Base-by-base conservation (phyloP, 2,329 filamentous ascomycete species). In the Amauroascus niger region DNA sequence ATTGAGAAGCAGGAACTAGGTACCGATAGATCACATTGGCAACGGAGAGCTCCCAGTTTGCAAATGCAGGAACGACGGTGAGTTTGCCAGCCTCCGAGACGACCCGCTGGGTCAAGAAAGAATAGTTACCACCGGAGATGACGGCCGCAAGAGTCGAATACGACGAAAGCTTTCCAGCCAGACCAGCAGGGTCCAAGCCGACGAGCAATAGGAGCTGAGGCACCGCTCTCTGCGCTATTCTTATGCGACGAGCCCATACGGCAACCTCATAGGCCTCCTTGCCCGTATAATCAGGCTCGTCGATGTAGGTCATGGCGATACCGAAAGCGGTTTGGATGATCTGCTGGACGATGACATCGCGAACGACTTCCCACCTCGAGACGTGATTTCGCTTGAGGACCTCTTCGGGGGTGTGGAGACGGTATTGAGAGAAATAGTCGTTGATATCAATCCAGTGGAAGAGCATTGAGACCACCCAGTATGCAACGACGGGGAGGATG, bases 371-470 rank as follows among this genome's bases (percentile, higher is more conserved):
- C 72, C 80, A 87, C 58, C 88, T 82, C 45, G 86, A 81, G 51
- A 88, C 91, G 65, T 88, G 88, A 71, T 96, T 96, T 63, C 90
- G 82, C 69, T 88, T 87, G 33, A 83, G 68, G 58, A 97, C 86
- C 71, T 97, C 91, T 50, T 88, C 89, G 13, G 93, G 93, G 0
- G 93, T 97, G 72, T 98, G 93, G 40, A 98, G 78, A 58, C 93
- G 86, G 72, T 97, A 96, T 64, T 94, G 82, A 16, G 90, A 84
- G 68, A 91, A 95, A 35, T 91, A 74, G 69, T 96, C 88, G 71
- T 84, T 83, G 55, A 83, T 76, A 71, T 98, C 93, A 64, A 97
- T 83, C 61, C 83, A 66, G 75, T 97, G 91, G 74, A 95, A 98
- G 67, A 91, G 73, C 67, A 87, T 72, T 18, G 91, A 97, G 30